Percentiles rank a stretch among this genome's conserved stretches.
Conservation (phyloP, 2,329 filamentous ascomycete species). For the Zymoseptoria brevis region DNA sequence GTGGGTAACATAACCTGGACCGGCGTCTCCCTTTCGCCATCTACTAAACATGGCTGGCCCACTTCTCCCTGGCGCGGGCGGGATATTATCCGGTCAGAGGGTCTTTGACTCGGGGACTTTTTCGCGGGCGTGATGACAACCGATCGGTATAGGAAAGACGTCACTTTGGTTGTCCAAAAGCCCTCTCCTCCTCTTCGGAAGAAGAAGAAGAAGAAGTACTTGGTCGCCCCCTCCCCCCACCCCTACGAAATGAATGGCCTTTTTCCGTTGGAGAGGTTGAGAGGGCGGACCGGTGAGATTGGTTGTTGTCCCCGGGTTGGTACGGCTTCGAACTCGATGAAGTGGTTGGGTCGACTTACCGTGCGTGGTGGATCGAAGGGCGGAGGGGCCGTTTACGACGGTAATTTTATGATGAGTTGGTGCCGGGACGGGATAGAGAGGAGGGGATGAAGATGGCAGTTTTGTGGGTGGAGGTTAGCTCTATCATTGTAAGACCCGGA, state of each 20-base stretch:
- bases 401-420: conserved; percentile 20
- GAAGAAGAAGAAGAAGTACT: too few species aligned
- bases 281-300: conserved; percentile 28
- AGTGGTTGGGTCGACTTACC: conserved; percentile 26
- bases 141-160: conserved; percentile 29
- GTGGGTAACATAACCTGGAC: conserved; percentile 33
- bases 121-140: conserved; percentile 16
- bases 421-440: conserved; percentile 5
- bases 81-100: conserved; percentile 27
- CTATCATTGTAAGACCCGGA: conserved; percentile 22
- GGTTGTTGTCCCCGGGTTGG: conserved; percentile 28
- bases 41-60: too few species aligned
- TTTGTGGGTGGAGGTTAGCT: conserved; percentile 25
- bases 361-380: conserved; percentile 16
- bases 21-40: conserved; percentile 8
- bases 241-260: conserved; percentile 25
- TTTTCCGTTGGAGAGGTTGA: conserved; percentile 15
- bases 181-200: too few species aligned
- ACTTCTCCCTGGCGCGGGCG: conserved; percentile 4
- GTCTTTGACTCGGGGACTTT: conserved; percentile 26
- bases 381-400: conserved; percentile 23
- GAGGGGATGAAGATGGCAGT: conserved; percentile 17
- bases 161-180: too few species aligned
- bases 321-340: conserved; percentile 30
- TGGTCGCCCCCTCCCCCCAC: too few species aligned